Evolutionary conservation across 768 basidiomycete genomes (phyloP).

Genomic region (Amanita inopinata): DNA sequence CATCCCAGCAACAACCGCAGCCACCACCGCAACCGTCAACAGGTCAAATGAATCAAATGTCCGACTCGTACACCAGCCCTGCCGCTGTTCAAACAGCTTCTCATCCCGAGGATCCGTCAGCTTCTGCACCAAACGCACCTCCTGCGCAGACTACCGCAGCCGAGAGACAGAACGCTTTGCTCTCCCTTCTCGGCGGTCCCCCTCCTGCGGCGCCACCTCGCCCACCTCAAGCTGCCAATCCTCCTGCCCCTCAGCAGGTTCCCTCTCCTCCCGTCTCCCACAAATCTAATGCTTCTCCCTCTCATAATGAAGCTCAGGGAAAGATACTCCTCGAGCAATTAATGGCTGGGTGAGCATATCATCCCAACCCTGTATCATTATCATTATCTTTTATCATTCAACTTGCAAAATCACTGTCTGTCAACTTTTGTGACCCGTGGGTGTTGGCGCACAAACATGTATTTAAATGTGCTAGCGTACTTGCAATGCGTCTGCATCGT

Average conservation of each 20-base stretch:
- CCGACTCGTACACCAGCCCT: conserved; percentile 20
- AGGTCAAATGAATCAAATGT: neutral
- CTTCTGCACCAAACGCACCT: conserved; percentile 17
- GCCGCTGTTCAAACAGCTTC: conserved; percentile 27
- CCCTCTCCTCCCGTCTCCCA: conserved; percentile 61
- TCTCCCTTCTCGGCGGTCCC: conserved; percentile 55
- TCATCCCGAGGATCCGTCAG: conserved; percentile 34
- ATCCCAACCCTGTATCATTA: conserved; percentile 5
- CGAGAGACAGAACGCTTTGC: conserved; percentile 68
- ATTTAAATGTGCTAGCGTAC: neutral
- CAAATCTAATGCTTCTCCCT: conserved; percentile 45
- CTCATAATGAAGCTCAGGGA: conserved; percentile 56
- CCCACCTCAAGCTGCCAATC: conserved; percentile 18
- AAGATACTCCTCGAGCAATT: conserved; percentile 73
- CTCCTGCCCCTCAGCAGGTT: conserved; percentile 42
- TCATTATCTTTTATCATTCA: conserved; percentile 7
- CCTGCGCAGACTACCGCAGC: conserved; percentile 33
- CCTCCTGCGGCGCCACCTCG: conserved; percentile 22
- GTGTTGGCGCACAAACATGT: conserved; percentile 3
- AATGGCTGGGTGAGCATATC: conserved; percentile 60
- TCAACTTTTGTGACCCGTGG: neutral
- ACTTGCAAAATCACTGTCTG: conserved; percentile 5
- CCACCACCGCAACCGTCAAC: neutral
- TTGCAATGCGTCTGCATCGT: conserved; percentile 6
- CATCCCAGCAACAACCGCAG: too few relatives aligned